phyloP scores from a whole-genome alignment of 768 basidiomycete species.

The Amanita polypyramis region DNA sequence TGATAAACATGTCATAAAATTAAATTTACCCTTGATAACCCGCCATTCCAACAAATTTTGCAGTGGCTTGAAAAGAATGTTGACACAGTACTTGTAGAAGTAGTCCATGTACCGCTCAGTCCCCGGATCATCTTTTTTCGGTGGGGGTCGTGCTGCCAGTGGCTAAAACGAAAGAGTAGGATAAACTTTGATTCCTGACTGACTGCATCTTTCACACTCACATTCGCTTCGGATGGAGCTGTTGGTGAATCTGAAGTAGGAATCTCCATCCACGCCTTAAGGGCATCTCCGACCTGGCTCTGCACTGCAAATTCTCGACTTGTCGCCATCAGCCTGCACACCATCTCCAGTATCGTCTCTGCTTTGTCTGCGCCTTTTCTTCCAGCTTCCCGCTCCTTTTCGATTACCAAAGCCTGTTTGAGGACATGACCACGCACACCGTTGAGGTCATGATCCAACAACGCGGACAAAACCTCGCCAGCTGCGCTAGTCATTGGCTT shows the following conservation, averaged over 20 bases:
- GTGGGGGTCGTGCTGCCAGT: constrained; percentile 25
- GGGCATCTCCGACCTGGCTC: constrained; percentile 81
- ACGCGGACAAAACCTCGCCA: constrained; percentile 74
- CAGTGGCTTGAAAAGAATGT: constrained; percentile 76
- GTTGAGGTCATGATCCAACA: constrained; percentile 86
- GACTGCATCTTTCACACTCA: constrained; percentile 9
- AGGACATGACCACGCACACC: constrained; percentile 79
- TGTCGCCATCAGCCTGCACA: constrained; percentile 67
- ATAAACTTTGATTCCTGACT: constrained; percentile 8
- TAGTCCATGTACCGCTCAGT: constrained; percentile 88
- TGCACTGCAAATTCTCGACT: constrained; percentile 82
- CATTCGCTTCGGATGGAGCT: constrained; percentile 24
- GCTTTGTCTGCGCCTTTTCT: constrained; percentile 52
- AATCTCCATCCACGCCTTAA: constrained; percentile 76
- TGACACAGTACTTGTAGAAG: constrained; percentile 80
- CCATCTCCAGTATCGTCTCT: constrained; percentile 65
- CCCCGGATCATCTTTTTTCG: constrained; percentile 73
- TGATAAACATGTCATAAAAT: background rate
- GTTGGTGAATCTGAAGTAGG: constrained; percentile 31
- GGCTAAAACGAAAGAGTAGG: constrained; percentile 23
- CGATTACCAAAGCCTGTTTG: constrained; percentile 68
- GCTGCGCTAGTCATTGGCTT: constrained; percentile 66
- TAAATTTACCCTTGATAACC: constrained; percentile 22
- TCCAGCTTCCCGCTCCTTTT: constrained; percentile 47
- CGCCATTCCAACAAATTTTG: constrained; percentile 59